phyloP scores from a whole-genome alignment of 2,329 filamentous ascomycete species.

The Niveomyces coronatus region DNA sequence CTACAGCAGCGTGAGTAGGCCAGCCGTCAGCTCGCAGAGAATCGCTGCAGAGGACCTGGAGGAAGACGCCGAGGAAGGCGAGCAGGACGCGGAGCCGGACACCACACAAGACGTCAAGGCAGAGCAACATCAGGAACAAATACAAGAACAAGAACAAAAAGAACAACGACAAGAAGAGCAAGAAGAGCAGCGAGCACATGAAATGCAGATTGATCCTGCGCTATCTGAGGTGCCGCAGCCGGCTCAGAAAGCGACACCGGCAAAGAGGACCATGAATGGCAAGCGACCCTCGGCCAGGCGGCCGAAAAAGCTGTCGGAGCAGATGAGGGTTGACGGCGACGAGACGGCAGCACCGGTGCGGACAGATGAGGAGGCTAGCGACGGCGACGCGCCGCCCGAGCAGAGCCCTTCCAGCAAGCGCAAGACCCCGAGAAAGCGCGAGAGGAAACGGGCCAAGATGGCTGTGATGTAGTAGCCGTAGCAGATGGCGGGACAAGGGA shows the following conservation, averaged over 20 bases:
- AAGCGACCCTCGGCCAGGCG: conserved; percentile 14
- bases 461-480: no score
- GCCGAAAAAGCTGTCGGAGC: conserved; percentile 18
- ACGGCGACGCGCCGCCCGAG: conserved; percentile 18
- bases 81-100: background rate
- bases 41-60: conserved; percentile 16
- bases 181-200: conserved; percentile 12
- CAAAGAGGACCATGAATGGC: conserved; percentile 16
- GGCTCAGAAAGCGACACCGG: conserved; percentile 17
- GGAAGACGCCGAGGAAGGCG: conserved; percentile 8
- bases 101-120: no score
- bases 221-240: conserved; percentile 13
- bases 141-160: conserved; percentile 20
- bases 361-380: conserved; percentile 10
- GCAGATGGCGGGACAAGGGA: no score
- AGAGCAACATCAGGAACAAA: no score
- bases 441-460: conserved; percentile 10
- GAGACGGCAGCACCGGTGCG: conserved; percentile 7
- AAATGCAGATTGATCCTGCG: conserved; percentile 24
- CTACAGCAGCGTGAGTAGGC: conserved; percentile 4
- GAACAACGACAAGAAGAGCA: conserved; percentile 8
- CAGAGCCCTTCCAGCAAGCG: conserved; percentile 17
- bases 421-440: conserved; percentile 20
- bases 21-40: conserved; percentile 20
- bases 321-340: conserved; percentile 22